A percentile compares a stretch with the other conserved stretches of the same genome.
These are phyloP conservation scores for Cercospora berteroae DNA, from an alignment of 2,329 filamentous ascomycete genomes.

Conservation along the genomic window DNA sequence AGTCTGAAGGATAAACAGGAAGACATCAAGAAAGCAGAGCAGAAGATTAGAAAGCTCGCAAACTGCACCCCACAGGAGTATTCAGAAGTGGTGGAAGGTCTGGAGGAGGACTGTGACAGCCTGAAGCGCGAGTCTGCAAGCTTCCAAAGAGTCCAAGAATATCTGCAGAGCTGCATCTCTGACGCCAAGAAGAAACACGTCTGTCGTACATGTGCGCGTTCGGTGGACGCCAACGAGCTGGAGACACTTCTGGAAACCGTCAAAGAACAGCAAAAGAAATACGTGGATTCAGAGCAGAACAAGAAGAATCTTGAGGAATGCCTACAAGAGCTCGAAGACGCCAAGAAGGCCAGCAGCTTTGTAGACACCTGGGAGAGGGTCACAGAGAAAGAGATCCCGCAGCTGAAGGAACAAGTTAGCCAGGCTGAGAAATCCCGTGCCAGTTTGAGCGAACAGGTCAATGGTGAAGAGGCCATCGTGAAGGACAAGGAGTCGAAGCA, in stretches of 20 bases:
- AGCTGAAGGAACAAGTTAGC: slow-evolving; percentile 62
- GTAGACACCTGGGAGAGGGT: slow-evolving; percentile 75
- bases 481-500: slow-evolving; percentile 62
- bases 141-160: slow-evolving; percentile 25
- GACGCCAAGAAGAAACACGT: slow-evolving; percentile 64
- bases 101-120: slow-evolving; percentile 47
- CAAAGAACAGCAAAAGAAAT: slow-evolving; percentile 40
- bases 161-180: slow-evolving; percentile 31
- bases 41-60: slow-evolving; percentile 49
- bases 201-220: slow-evolving; percentile 73
- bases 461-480: slow-evolving; percentile 67
- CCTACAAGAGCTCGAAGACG: slow-evolving; percentile 45
- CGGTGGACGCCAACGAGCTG: slow-evolving; percentile 61
- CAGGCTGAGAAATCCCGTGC: slow-evolving; percentile 46
- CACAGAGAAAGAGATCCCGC: slow-evolving; percentile 66
- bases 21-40: slow-evolving; percentile 55
- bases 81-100: slow-evolving; percentile 52
- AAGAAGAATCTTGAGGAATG: slow-evolving; percentile 54
- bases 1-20: slow-evolving; percentile 62
- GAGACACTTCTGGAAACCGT: slow-evolving; percentile 67
- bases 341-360: slow-evolving; percentile 62
- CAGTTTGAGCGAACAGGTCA: slow-evolving; percentile 44
- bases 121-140: slow-evolving; percentile 57
- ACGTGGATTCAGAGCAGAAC: slow-evolving; percentile 16
- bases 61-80: slow-evolving; percentile 55